A percentile compares a stretch with the other conserved stretches of the same genome.
phyloP scores from a whole-genome alignment of 106 monocot species.

The Ottelia alismoides region DNA sequence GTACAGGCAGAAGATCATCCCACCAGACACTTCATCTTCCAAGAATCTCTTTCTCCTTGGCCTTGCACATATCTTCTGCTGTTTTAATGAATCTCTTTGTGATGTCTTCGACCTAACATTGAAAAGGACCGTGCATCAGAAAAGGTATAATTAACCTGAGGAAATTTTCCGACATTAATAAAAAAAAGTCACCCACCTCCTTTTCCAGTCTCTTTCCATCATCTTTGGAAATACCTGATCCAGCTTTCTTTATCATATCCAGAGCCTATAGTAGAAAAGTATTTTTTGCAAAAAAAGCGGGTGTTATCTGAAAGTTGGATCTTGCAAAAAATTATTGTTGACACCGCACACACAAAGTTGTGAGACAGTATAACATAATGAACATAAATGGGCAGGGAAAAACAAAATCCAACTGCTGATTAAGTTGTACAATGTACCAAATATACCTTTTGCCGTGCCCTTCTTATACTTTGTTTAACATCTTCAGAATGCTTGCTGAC shows the following conservation, averaged over 20 bases:
- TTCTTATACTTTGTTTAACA: constrained; percentile 91
- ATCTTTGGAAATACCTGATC: constrained; percentile 76
- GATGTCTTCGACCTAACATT: constrained; percentile 63
- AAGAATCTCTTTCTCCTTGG: constrained; percentile 85
- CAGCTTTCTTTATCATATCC: constrained; percentile 81
- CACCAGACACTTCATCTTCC: no score
- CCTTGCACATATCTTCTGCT: constrained; percentile 86
- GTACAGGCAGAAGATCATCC: no score
- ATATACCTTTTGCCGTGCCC: constrained; percentile 89
- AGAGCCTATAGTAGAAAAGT: no score
- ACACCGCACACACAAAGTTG: no score
- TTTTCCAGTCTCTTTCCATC: constrained; percentile 70
- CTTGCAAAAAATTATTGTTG: no score
- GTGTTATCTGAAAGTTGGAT: no score
- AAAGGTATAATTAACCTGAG: neutral
- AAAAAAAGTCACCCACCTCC: constrained; percentile 17
- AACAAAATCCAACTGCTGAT: no score
- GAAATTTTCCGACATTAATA: neutral
- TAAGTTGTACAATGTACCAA: no score
- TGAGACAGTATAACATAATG: no score
- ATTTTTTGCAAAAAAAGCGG: no score
- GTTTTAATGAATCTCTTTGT: constrained; percentile 74
- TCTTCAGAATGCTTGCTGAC: constrained; percentile 78
- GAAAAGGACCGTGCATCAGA: neutral
- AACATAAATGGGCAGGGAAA: neutral